These are phyloP conservation scores for Erythrobasidium yunnanense DNA, from an alignment of 768 basidiomycete species.

Conservation along the genomic window DNA sequence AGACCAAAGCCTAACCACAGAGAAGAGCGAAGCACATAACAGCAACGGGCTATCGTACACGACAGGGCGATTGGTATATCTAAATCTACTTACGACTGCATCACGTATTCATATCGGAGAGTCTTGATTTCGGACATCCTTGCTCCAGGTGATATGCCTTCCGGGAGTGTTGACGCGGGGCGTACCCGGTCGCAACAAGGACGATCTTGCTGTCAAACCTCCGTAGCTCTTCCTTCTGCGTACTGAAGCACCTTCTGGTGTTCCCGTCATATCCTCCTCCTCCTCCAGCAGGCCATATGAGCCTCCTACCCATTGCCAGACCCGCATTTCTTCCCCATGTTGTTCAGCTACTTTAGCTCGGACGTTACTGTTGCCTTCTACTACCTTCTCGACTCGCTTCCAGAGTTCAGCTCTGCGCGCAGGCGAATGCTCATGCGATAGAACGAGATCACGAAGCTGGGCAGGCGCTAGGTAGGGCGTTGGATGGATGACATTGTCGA, in stretches of 20 bases:
- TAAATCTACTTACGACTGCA: neutral
- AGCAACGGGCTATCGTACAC: no score
- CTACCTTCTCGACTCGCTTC: conserved; percentile 69
- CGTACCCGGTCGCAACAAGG: conserved; percentile 6
- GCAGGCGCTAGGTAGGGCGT: conserved; percentile 70
- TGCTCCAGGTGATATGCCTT: conserved; percentile 22
- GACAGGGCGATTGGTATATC: no score
- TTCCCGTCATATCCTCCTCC: neutral
- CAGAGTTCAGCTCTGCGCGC: conserved; percentile 57
- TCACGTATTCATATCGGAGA: neutral
- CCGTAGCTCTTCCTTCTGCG: conserved; percentile 13
- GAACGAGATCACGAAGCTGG: conserved; percentile 73
- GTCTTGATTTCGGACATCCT: neutral
- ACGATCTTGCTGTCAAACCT: neutral
- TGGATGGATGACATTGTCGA: conserved; percentile 64
- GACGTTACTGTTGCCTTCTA: conserved; percentile 84
- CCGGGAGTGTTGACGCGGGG: neutral
- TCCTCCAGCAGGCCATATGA: neutral
- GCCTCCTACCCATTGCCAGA: conserved; percentile 78
- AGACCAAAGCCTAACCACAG: no score
- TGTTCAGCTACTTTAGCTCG: conserved; percentile 70
- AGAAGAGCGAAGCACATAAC: no score
- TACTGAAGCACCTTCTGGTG: neutral
- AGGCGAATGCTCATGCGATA: conserved; percentile 70
- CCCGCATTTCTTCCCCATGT: conserved; percentile 76